Percentiles rank a stretch among this genome's conserved stretches.
These are phyloP conservation scores for Mrakia frigida DNA, from an alignment of 768 basidiomycete genomes.

Conservation along the genomic window DNA sequence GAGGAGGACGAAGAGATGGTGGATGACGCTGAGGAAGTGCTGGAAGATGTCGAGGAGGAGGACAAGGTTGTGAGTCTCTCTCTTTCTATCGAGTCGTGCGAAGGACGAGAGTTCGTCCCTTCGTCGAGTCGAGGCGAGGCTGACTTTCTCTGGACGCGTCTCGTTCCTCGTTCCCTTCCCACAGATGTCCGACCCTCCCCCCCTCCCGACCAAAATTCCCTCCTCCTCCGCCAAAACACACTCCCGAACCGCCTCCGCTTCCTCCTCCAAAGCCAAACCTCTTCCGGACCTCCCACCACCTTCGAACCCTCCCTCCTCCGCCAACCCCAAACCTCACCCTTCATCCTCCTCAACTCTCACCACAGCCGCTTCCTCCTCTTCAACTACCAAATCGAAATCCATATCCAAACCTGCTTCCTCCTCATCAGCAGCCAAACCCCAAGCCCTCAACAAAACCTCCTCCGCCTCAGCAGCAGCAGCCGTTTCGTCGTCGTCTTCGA, in stretches of 20 bases:
- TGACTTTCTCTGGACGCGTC: neutral
- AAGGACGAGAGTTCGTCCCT: too few relatives aligned
- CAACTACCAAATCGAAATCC: neutral
- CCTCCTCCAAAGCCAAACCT: neutral
- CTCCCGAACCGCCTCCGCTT: neutral
- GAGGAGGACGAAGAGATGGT: neutral
- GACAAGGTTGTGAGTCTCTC: neutral
- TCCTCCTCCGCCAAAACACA: neutral
- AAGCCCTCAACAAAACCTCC: neutral
- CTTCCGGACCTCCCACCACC: too few relatives aligned
- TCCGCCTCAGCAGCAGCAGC: neutral
- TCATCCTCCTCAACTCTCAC: neutral
- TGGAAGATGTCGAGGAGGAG: neutral
- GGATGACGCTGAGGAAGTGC: neutral
- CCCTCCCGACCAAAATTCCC: neutral
- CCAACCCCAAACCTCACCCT: neutral
- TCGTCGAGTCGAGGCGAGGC: too few relatives aligned
- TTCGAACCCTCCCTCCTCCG: neutral
- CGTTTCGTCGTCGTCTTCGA: neutral
- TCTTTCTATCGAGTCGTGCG: neutral
- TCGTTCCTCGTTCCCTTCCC: neutral
- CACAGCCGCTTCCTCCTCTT: neutral
- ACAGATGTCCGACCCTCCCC: neutral
- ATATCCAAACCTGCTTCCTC: too few relatives aligned
- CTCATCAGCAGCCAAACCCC: neutral